Base-by-base conservation (phyloP, 805 yeast species). In the Ogataea nonfermentans region DNA sequence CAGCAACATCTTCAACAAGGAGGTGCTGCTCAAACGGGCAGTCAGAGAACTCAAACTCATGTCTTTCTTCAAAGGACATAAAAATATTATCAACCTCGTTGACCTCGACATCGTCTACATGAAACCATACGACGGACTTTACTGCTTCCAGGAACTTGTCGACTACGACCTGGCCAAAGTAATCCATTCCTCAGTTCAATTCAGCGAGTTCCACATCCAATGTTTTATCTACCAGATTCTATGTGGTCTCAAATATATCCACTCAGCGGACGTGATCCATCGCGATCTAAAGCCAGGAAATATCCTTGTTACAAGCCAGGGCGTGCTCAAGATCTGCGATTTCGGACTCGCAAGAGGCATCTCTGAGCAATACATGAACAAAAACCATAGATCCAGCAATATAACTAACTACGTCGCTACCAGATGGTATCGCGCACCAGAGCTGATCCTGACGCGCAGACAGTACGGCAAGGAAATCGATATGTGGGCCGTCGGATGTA, bases 351-450 rank as follows among this genome's bases (percentile, higher is more conserved):
- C 97, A 1, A 68, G 97, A 55, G 95, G 95, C 1, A 69, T 87
- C 9, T 54, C 59, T 9, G 56, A 52, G 13, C 48, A 51, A 26
- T 60, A 40, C 47, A 60, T 53, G 59, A 57, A 52, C 30, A 40
- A 40, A 24, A 62, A 55, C 52, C 65, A 48, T 44, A 63, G 59
- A 35, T 60, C 67, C 11, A 64, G 58, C 22, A 69, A 74, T 11
- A 84, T 85, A 19, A 85, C 95, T 9, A 81, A 79, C 51, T 90
- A 90, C 56, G 96, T 90, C 16, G 96, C 96, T 0, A 90, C 97
- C 0, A 66, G 97, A 42, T 90, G 96, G 96, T 90, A 90, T 55
- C 70, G 98, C 31, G 96, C 97, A 0, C 98, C 98, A 0, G 98
- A 90, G 55, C 68, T 90, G 33, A 76, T 90, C 30, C 61, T 89